Evolutionary conservation across 306 rosid species (phyloP).

Genomic region (Cucurbita maxima): DNA sequence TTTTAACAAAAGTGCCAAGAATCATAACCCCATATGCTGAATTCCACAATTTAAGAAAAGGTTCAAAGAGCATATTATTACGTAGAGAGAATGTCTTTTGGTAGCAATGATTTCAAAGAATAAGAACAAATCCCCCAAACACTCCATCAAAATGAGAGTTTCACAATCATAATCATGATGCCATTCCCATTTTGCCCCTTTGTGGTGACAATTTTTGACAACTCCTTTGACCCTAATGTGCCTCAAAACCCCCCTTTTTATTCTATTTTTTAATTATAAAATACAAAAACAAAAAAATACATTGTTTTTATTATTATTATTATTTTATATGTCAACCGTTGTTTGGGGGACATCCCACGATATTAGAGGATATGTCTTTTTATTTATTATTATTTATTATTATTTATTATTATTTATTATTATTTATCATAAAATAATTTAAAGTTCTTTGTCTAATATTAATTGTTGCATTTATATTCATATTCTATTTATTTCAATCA

Average conservation of each 20-base stretch:
- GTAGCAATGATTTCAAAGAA: slow-evolving; percentile 5
- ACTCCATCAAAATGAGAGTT: background rate
- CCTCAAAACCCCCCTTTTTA: background rate
- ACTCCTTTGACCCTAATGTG: background rate
- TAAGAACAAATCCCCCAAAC: background rate
- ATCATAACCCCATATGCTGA: slow-evolving; percentile 1
- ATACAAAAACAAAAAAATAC: background rate
- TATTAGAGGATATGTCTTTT: background rate
- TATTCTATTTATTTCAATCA: background rate
- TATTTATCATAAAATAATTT: no score
- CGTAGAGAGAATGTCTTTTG: background rate
- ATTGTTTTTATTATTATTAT: background rate
- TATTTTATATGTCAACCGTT: background rate
- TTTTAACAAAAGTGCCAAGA: background rate
- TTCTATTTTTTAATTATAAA: background rate
- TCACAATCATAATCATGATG: slow-evolving; percentile 1
- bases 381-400: no score
- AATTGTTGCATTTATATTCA: background rate
- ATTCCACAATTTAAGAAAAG: background rate
- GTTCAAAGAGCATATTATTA: background rate
- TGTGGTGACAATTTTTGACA: slow-evolving; percentile 1
- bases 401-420: no score
- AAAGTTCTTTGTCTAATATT: background rate
- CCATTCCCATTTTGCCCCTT: background rate
- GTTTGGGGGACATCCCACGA: background rate